Base-by-base conservation (phyloP, 805 yeast species). In the Maudiozyma serrabonitensis region DNA sequence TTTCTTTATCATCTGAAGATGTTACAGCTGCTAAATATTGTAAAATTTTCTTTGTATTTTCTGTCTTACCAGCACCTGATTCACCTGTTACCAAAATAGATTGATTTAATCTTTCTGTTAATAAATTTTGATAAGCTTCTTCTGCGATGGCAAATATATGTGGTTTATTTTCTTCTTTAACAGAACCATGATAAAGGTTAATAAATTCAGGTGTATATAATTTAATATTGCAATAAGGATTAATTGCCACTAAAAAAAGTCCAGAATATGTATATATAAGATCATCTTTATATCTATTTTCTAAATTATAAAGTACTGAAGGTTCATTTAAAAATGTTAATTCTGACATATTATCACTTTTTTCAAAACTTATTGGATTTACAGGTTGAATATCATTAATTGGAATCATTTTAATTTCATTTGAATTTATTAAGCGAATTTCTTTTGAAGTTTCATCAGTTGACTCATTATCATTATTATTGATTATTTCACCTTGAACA, bases 61-160 rank as follows among this genome's bases (percentile, higher is more conserved):
- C 99, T 0, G 99, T 93, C 64, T 93, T 93, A 47, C 99, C 99
- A 0, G 99, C 99, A 56, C 99, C 99, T 23, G 95, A 84, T 64
- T 93, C 99, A 55, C 99, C 99, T 0, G 99, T 93, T n/a, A 93
- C 97, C 46, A 93, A 72, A 49, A 93, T 88, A 12, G 95, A 82
- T 69, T 93, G 99, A 65, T 90, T 84, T 58, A 80, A 81, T 46
- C 71, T 74, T 54, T 84, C 82, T 12, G 75, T 72, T 12, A 87
- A 69, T 63, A 93, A 70, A 58, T 82, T 85, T 54, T 87, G 78
- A 57, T 81, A 87, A 1, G 98, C 95, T 44, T 80, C 80, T 60
- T 93, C 96, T 0, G 95, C 85, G 31, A 86, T 81, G 1, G 95
- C 95, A 67, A 82, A 93, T 39, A 93, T 89, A 64, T 93, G 99